Base-by-base conservation (phyloP, 805 yeast species). In the Starmera caribaea region DNA sequence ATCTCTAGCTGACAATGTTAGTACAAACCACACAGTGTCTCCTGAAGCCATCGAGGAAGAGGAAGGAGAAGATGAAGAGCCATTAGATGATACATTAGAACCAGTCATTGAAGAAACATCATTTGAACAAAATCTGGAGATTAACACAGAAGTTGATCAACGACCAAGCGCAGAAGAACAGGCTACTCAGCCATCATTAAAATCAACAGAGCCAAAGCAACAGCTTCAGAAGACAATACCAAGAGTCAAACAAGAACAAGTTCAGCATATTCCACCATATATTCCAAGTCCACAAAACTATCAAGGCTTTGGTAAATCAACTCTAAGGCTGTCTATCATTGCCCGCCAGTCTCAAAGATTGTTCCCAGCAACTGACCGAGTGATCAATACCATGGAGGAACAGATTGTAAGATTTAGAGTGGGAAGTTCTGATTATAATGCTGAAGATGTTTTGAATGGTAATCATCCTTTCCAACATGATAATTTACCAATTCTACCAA, bases 341-440 rank as follows among this genome's bases (percentile, higher is more conserved):
- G 38, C 48, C 9, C 41, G 60, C 28, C 64, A 61, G 43, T 52
- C 55, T 3, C 38, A 49, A 11, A 43, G 69, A 35, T 16, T 51
- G 2, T 47, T 51, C 29, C 64, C 65, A 1, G 37, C 48, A 5
- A 37, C 38, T n/a, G 53, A 48, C 39, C 44, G 50, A 34, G 39
- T 59, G 8, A 43, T 51, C 26, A 57, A 54, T 11, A 41, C 45
- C 30, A 61, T 63, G 68, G 69, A 64, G 38, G 63, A 61, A 12
- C 51, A 58, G 35, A 42, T 65, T 30, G 49, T 59, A 1, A 50
- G 68, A 17, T 65, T 63, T 63, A 51, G 59, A 31, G 55, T 65
- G 4, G 51, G 62, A 3, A 48, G 42, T 30, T 48, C 59, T 12
- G 49, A 54, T 16, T 47, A 48, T 32, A 50, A 41, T 16, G 56